A percentile compares a stretch with the other conserved stretches of the same genome.
Evolutionary conservation across 1,284 basidiomycete genomes (phyloP).

Genomic region (Ceratobasidium papillatum): DNA sequence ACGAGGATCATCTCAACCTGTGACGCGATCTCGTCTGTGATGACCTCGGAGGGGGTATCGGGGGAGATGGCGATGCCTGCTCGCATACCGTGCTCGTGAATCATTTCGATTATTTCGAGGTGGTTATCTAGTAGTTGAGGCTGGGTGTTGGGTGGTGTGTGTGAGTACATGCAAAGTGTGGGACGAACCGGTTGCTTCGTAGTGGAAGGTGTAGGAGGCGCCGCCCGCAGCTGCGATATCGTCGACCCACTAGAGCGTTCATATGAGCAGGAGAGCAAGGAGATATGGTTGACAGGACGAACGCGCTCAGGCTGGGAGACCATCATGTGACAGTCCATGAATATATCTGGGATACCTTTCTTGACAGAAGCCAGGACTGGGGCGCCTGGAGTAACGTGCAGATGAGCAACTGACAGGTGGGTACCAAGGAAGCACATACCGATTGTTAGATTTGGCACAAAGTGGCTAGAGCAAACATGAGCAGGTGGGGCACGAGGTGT

Average conservation of each 20-base stretch:
- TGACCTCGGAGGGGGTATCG: constrained; percentile 84
- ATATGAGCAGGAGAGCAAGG: not conserved
- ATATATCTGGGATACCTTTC: constrained; percentile 91
- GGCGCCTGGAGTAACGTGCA: constrained; percentile 65
- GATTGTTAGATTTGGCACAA: constrained; percentile 98
- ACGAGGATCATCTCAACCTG: constrained; percentile 93
- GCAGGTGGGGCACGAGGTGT: not conserved
- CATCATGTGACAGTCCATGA: constrained; percentile 99
- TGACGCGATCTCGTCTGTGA: constrained; percentile 82
- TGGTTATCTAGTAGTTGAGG: constrained; percentile 67
- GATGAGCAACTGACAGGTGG: not conserved
- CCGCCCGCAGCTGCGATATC: constrained; percentile 97
- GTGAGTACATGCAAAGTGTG: not conserved
- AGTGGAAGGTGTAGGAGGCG: constrained; percentile 94
- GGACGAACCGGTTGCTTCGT: constrained; percentile 88
- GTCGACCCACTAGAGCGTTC: constrained; percentile 83
- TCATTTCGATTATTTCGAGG: constrained; percentile 75
- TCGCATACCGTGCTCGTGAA: constrained; percentile 82
- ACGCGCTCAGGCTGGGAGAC: constrained; percentile 93
- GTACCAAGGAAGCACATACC: constrained; percentile 58
- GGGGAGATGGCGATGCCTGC: constrained; percentile 96
- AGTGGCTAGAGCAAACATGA: constrained; percentile 69
- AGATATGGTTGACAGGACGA: constrained; percentile 43
- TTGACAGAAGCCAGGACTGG: constrained; percentile 89
- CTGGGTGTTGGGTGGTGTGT: constrained; percentile 29